These are phyloP conservation scores for button mushroom (Agaricus bisporus) DNA, from an alignment of 768 basidiomycete genomes.

Conservation along the genomic window DNA sequence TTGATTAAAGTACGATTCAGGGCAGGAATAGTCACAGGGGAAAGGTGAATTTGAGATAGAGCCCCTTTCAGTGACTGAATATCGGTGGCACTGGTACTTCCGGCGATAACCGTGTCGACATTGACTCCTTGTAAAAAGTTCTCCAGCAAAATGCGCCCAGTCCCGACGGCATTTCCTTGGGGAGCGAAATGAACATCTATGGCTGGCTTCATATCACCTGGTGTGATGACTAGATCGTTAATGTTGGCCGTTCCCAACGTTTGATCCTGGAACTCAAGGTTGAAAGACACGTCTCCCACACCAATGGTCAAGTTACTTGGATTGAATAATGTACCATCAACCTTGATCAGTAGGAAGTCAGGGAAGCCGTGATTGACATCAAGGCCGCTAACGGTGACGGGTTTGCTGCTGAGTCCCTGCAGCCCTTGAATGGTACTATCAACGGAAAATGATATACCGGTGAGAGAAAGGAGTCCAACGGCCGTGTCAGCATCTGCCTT, in stretches of 20 bases:
- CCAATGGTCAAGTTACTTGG: constrained; percentile 48
- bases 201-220: constrained; percentile 42
- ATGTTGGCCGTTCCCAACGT: constrained; percentile 50
- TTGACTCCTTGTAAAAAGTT: constrained; percentile 64
- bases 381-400: constrained; percentile 48
- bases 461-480: constrained; percentile 54
- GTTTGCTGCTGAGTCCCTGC: constrained; percentile 55
- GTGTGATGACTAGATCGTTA: constrained; percentile 45
- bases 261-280: constrained; percentile 48
- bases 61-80: constrained; percentile 58
- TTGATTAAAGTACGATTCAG: constrained; percentile 56
- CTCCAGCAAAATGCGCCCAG: constrained; percentile 53
- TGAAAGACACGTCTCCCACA: constrained; percentile 61
- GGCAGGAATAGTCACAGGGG: constrained; percentile 60
- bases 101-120: constrained; percentile 49
- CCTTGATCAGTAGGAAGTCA: constrained; percentile 63
- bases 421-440: constrained; percentile 54
- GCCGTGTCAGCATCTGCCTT: constrained; percentile 58
- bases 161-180: constrained; percentile 43
- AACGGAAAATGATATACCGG: constrained; percentile 53
- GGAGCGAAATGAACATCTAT: constrained; percentile 61
- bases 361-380: constrained; percentile 66
- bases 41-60: constrained; percentile 52
- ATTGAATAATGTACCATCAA: constrained; percentile 54
- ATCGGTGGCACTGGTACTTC: constrained; percentile 47